These are phyloP conservation scores for Lactarius vividus DNA, from an alignment of 768 basidiomycete genomes.

Conservation along the genomic window DNA sequence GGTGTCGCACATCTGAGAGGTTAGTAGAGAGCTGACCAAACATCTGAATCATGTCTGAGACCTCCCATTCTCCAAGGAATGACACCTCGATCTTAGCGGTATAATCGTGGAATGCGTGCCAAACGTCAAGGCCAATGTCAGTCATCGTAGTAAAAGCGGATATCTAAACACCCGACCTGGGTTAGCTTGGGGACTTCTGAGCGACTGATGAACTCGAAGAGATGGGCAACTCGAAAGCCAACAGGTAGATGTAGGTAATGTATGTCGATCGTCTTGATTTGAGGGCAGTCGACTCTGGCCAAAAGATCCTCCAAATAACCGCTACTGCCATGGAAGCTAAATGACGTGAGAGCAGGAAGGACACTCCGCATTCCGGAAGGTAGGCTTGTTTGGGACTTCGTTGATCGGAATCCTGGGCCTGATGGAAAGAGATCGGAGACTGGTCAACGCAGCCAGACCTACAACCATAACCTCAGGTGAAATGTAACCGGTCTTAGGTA, in stretches of 20 bases:
- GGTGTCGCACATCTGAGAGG: not conserved
- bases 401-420: not conserved
- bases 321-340: not conserved
- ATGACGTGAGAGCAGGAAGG: not conserved
- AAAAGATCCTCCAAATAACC: not conserved
- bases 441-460: not conserved
- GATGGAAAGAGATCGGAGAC: not conserved
- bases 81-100: not conserved
- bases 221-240: not conserved
- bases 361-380: not conserved
- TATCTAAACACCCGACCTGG: not conserved
- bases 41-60: not conserved
- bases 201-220: not conserved
- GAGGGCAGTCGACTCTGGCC: not conserved
- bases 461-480: not conserved
- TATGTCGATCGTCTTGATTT: accelerated
- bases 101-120: not conserved
- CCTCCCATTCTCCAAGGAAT: not conserved
- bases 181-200: not conserved
- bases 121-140: not conserved
- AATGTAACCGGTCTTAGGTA: not conserved
- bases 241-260: not conserved
- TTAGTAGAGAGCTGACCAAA: not conserved
- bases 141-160: accelerated
- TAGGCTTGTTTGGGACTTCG: not conserved